These are phyloP conservation scores for Pythium diclinum DNA, from an alignment of 352 stramenopile genomes.

Conservation along the genomic window DNA sequence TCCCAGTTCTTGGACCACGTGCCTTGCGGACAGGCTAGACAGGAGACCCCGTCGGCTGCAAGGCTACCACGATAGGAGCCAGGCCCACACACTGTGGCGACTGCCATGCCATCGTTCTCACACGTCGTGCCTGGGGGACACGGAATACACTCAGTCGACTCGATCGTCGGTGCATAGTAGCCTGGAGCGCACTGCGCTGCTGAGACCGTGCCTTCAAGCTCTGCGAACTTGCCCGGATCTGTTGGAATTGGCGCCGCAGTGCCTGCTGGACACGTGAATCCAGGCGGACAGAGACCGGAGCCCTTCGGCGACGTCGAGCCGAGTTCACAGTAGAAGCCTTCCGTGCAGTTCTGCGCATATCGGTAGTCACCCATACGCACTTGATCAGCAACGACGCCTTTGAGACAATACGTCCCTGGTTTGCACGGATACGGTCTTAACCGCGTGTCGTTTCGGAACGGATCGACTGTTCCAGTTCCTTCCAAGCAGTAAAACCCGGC, in stretches of 20 bases:
- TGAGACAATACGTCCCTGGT: conserved; percentile 95
- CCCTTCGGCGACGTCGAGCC: conserved; percentile 91
- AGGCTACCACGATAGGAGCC: conserved; percentile 91
- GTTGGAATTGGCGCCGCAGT: conserved; percentile 93
- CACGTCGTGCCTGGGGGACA: conserved; percentile 92
- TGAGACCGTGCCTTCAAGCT: conserved; percentile 89
- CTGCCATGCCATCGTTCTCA: conserved; percentile 85
- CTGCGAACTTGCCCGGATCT: conserved; percentile 87
- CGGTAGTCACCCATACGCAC: conserved; percentile 84
- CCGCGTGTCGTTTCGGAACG: conserved; percentile 96
- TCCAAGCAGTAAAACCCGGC: conserved; percentile 94
- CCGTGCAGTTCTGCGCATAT: conserved; percentile 92
- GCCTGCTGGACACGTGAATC: conserved; percentile 93
- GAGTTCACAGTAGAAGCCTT: conserved; percentile 95
- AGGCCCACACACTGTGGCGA: conserved; percentile 89
- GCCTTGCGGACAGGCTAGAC: conserved; percentile 89
- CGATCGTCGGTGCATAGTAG: conserved; percentile 95
- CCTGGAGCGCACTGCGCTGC: conserved; percentile 92
- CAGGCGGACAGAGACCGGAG: conserved; percentile 91
- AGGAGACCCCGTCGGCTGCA: conserved; percentile 86
- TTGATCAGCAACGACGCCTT: conserved; percentile 89
- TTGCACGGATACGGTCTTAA: conserved; percentile 93
- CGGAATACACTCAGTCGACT: conserved; percentile 90
- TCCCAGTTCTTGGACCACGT: conserved; percentile 99
- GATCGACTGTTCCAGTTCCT: conserved; percentile 92